These are phyloP conservation scores for Botrytis porri DNA, from an alignment of 2,329 filamentous ascomycete genomes.

Conservation along the genomic window DNA sequence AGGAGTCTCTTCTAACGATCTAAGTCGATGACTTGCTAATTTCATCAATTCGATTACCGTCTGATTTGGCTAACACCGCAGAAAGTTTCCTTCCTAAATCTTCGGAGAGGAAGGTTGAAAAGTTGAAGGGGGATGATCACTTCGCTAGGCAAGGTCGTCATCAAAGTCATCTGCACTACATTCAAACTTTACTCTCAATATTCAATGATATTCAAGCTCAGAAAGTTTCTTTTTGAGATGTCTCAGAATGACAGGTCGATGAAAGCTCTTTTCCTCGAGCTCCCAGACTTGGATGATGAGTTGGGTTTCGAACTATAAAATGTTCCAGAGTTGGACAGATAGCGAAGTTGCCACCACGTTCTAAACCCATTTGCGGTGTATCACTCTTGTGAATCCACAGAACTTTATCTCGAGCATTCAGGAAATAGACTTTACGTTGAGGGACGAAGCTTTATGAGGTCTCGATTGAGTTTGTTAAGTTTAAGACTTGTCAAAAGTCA, in stretches of 20 bases:
- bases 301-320: not conserved
- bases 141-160: not conserved
- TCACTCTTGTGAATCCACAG: not conserved
- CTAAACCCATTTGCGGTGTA: not conserved
- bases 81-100: not conserved
- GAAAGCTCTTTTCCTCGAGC: not conserved
- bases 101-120: not conserved
- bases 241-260: no score
- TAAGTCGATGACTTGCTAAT: not conserved
- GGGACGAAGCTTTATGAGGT: not conserved
- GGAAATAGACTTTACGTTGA: not conserved
- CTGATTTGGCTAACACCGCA: not conserved
- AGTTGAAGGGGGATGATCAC: not conserved
- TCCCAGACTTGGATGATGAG: no score
- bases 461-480: not conserved
- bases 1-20: not conserved
- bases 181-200: not conserved
- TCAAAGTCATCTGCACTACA: not conserved
- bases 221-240: fast-evolving
- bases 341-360: not conserved
- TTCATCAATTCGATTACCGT: not conserved
- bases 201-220: fast-evolving
- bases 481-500: not conserved
- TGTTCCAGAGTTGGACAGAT: not conserved
- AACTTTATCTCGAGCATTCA: no score